A percentile compares a stretch with the other conserved stretches of the same genome.
Evolutionary conservation across 352 stramenopile genomes (phyloP).

Genomic region (Phytophthora idaei): DNA sequence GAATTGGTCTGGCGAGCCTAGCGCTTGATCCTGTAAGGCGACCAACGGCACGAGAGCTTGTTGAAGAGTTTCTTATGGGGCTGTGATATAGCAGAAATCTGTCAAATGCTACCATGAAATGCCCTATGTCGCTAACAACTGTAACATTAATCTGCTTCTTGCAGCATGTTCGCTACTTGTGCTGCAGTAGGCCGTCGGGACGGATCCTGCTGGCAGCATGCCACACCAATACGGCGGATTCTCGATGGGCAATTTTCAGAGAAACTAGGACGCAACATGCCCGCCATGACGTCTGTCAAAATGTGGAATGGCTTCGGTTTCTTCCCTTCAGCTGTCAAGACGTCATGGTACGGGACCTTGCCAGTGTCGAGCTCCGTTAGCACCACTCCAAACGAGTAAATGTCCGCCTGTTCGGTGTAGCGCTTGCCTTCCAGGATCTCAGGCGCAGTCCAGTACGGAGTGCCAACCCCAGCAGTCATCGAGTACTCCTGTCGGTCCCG

Average conservation of each 20-base stretch:
- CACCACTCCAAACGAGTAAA: constrained; percentile 52
- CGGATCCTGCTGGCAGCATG: constrained; percentile 50
- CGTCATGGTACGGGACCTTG: constrained; percentile 40
- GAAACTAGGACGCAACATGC: constrained; percentile 52
- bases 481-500: constrained; percentile 28
- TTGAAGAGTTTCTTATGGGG: constrained; percentile 10
- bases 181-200: constrained; percentile 34
- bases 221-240: constrained; percentile 42
- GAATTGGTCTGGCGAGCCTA: constrained; percentile 34
- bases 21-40: constrained; percentile 30
- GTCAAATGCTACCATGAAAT: no score
- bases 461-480: constrained; percentile 35
- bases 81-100: neutral
- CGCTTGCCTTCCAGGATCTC: constrained; percentile 37
- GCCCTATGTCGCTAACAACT: neutral
- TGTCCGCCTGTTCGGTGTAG: constrained; percentile 41
- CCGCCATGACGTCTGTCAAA: constrained; percentile 43
- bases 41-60: constrained; percentile 37
- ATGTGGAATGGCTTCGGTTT: constrained; percentile 51
- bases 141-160: constrained; percentile 5
- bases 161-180: constrained; percentile 21
- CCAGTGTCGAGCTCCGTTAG: constrained; percentile 42
- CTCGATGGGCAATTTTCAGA: constrained; percentile 41
- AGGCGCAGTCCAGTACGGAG: constrained; percentile 41
- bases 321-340: constrained; percentile 23